Percentiles rank a stretch among this genome's conserved stretches.
Conservation (phyloP, 352 stramenopile species). For the Pythium guiyangense region DNA sequence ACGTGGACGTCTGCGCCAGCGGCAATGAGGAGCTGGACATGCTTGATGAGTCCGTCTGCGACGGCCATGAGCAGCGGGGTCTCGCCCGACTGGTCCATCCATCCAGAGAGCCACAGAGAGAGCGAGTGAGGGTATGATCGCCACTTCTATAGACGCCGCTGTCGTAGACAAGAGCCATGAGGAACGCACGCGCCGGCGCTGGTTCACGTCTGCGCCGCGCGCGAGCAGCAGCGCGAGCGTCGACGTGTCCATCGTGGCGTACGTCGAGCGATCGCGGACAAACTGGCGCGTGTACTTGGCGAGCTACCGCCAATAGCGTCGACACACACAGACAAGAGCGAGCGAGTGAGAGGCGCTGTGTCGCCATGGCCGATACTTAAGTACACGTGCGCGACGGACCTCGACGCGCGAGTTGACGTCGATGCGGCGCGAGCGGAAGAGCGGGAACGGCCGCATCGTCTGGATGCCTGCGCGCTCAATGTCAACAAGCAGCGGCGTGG, state of each 20-base stretch:
- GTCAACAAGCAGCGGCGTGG: constrained; percentile 43
- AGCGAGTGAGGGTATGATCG: neutral
- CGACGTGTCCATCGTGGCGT: neutral
- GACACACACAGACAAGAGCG: neutral
- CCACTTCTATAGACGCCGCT: neutral
- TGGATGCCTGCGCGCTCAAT: constrained; percentile 36
- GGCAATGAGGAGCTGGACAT: constrained; percentile 37
- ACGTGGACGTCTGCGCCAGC: constrained; percentile 24
- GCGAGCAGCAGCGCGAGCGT: constrained; percentile 6
- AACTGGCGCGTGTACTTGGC: constrained; percentile 6
- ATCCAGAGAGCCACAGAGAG: neutral
- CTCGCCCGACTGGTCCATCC: constrained; percentile 21
- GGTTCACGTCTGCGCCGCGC: constrained; percentile 4
- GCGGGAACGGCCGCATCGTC: constrained; percentile 34
- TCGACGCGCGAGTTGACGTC: constrained; percentile 31
- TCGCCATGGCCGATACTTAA: neutral
- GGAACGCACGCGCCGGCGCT: constrained; percentile 1
- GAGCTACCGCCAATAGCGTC: neutral
- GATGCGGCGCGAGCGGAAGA: constrained; percentile 30
- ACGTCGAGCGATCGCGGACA: neutral
- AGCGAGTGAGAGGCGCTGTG: neutral
- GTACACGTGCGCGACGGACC: constrained; percentile 13
- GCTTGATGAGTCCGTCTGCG: constrained; percentile 38
- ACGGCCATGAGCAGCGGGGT: constrained; percentile 30
- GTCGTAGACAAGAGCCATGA: neutral